A percentile compares a stretch with the other conserved stretches of the same genome.
Evolutionary conservation across 768 basidiomycete genomes (phyloP).

Genomic region (Tylopilus vinaceipallidus): DNA sequence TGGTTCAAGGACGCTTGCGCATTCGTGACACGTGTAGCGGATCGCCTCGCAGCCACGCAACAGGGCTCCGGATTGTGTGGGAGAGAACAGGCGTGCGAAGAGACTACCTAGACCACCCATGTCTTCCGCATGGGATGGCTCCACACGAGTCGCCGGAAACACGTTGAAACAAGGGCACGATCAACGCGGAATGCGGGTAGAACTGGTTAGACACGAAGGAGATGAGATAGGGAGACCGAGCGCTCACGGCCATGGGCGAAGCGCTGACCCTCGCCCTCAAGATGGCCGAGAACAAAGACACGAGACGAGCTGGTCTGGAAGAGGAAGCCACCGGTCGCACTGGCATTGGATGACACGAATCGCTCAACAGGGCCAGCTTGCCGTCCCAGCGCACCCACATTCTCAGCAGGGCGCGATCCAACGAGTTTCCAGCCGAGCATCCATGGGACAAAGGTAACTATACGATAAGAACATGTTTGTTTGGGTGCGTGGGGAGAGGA

Average conservation of each 20-base stretch:
- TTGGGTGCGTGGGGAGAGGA: too few relatives aligned
- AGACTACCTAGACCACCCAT: slow-evolving; percentile 44
- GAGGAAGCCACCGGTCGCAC: slow-evolving; percentile 12
- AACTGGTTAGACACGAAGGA: not conserved
- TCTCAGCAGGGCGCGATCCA: slow-evolving; percentile 46
- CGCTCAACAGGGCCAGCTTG: slow-evolving; percentile 47
- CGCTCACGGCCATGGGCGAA: slow-evolving; percentile 50
- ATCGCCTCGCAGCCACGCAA: slow-evolving; percentile 52
- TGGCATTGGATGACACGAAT: slow-evolving; percentile 58
- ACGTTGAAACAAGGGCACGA: too few relatives aligned
- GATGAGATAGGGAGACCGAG: not conserved
- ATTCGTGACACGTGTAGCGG: slow-evolving; percentile 46
- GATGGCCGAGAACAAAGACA: slow-evolving; percentile 37
- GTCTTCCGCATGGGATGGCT: too few relatives aligned
- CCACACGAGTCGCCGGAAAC: too few relatives aligned
- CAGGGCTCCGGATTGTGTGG: slow-evolving; percentile 42
- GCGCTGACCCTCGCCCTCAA: slow-evolving; percentile 53
- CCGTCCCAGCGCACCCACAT: slow-evolving; percentile 48
- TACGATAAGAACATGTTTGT: slow-evolving; percentile 4
- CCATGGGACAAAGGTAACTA: slow-evolving; percentile 41
- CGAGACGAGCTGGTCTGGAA: not conserved
- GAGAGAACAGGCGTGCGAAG: slow-evolving; percentile 44
- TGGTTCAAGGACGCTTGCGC: slow-evolving; percentile 55
- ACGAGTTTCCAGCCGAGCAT: slow-evolving; percentile 47
- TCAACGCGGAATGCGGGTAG: not conserved